Conservation (phyloP, 2,329 filamentous ascomycete genomes). For the Fusarium sp. region DNA sequence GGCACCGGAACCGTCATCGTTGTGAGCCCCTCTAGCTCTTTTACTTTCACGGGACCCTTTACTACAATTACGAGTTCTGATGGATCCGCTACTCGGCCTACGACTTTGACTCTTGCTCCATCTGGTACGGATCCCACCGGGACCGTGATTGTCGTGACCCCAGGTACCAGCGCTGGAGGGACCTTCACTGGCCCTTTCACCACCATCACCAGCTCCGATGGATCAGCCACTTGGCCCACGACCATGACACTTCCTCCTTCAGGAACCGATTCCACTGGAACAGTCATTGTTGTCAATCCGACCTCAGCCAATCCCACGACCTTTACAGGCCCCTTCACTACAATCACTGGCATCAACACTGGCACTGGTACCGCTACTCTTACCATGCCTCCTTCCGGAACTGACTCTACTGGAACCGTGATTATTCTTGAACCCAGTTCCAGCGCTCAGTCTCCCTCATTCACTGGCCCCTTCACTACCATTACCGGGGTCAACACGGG, state of each 20-base stretch:
- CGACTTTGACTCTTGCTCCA: neutral
- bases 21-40: neutral
- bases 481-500: neutral
- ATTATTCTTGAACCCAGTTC: neutral
- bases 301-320: neutral
- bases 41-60: neutral
- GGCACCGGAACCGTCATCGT: neutral
- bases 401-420: neutral
- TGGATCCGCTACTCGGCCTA: neutral
- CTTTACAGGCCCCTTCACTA: neutral
- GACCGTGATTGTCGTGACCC: neutral
- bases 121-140: neutral
- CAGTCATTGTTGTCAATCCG: neutral
- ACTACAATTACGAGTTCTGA: neutral
- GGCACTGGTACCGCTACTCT: neutral
- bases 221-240: neutral
- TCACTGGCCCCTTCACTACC: neutral
- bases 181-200: neutral
- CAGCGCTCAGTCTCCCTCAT: neutral
- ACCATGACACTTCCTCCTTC: neutral
- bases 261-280: neutral
- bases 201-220: neutral
- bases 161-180: neutral
- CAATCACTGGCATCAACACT: neutral
- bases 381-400: neutral